Conservation (phyloP, 2,329 filamentous ascomycete species). For the Aschersonia sp. region DNA sequence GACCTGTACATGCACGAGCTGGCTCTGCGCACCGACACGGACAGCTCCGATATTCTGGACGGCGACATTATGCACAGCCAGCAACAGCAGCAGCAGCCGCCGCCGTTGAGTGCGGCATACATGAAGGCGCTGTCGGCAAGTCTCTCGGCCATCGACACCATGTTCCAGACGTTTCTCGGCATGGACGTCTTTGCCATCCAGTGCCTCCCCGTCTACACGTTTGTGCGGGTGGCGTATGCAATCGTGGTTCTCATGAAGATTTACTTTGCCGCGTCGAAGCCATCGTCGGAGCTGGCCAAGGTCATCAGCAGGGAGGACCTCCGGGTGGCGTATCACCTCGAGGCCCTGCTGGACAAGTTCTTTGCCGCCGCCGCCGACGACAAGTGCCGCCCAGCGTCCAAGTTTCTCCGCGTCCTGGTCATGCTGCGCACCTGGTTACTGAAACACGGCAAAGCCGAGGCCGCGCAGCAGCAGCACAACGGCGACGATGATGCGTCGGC, state of each 20-base stretch:
- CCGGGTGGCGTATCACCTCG: conserved; percentile 50
- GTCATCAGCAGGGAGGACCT: conserved; percentile 56
- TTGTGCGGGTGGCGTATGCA: conserved; percentile 58
- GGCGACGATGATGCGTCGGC: too few species aligned
- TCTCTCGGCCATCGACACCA: conserved; percentile 48
- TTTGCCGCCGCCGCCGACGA: conserved; percentile 46
- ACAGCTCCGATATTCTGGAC: conserved; percentile 24
- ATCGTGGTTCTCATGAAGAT: conserved; percentile 62
- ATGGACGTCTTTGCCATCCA: conserved; percentile 46
- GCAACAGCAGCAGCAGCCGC: conserved; percentile 22
- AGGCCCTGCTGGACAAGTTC: conserved; percentile 56
- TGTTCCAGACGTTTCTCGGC: conserved; percentile 49
- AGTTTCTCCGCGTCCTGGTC: conserved; percentile 55
- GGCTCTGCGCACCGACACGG: conserved; percentile 48
- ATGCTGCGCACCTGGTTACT: conserved; percentile 60
- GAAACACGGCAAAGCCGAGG: conserved; percentile 24
- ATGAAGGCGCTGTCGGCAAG: conserved; percentile 54
- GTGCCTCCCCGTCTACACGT: conserved; percentile 54
- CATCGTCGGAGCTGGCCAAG: conserved; percentile 51
- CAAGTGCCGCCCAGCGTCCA: conserved; percentile 49
- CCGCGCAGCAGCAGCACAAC: conserved; percentile 3
- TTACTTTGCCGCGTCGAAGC: conserved; percentile 50
- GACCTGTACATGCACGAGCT: conserved; percentile 67
- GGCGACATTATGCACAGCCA: conserved; percentile 2
- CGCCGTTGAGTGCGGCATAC: conserved; percentile 33